phyloP scores from a whole-genome alignment of 306 rosid species.

The Oxytropis ochrocephala region DNA sequence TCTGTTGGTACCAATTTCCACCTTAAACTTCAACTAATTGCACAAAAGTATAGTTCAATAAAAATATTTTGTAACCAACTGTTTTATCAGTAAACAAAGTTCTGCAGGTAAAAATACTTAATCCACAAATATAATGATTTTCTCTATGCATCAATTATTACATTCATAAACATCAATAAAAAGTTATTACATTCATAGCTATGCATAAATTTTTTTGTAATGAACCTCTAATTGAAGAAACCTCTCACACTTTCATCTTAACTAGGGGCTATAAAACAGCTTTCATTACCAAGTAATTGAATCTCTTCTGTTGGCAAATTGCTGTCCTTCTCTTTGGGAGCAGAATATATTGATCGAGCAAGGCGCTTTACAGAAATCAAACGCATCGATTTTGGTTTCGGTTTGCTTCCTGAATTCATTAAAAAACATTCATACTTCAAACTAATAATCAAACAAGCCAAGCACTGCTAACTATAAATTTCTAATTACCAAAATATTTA shows the following conservation, averaged over 20 bases:
- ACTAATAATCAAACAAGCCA: not conserved
- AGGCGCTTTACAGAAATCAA: slow-evolving; percentile 58
- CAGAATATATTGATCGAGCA: slow-evolving; percentile 37
- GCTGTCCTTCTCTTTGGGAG: slow-evolving; percentile 12
- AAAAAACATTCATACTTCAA: not conserved
- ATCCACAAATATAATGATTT: not conserved
- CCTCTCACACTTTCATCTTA: slow-evolving; percentile 18
- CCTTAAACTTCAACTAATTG: not conserved
- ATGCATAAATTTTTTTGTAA: not conserved
- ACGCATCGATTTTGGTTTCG: slow-evolving; percentile 33
- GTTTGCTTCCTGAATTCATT: slow-evolving; percentile 27
- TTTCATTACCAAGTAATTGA: slow-evolving; percentile 8
- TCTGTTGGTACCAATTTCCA: not conserved
- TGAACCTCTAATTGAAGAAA: slow-evolving; percentile 12
- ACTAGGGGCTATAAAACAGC: slow-evolving; percentile 10
- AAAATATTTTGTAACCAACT: too few relatives aligned
- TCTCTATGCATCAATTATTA: not conserved
- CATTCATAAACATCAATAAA: too few relatives aligned
- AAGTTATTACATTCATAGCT: not conserved
- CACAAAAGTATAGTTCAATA: not conserved
- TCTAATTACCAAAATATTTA: not conserved
- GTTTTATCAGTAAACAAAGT: not conserved
- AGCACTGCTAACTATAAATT: not conserved
- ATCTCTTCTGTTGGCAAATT: slow-evolving; percentile 16
- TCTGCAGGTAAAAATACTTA: not conserved